A percentile compares a stretch with the other conserved stretches of the same genome.
phyloP scores from a whole-genome alignment of 495 filamentous ascomycete genomes.

The Neurospora tetrasperma region DNA sequence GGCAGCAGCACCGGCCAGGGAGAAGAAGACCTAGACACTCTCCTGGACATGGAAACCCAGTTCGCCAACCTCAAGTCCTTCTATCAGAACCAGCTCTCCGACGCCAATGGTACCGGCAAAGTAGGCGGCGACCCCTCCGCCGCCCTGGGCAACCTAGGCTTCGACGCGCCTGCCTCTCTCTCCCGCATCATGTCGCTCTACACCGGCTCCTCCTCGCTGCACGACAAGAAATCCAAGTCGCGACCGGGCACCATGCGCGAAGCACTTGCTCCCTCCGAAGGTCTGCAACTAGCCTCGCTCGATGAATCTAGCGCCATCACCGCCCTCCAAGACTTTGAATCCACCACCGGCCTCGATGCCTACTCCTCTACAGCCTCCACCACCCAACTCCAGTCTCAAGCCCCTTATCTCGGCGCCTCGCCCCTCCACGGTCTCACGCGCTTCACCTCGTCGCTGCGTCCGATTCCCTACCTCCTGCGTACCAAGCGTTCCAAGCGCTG shows the following conservation, averaged over 20 bases:
- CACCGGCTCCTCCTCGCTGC: slow-evolving; percentile 45
- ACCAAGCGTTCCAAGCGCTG: slow-evolving; percentile 93
- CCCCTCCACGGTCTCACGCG: slow-evolving; percentile 39
- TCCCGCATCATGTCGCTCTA: slow-evolving; percentile 89
- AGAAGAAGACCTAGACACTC: slow-evolving; percentile 6
- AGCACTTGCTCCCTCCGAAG: slow-evolving; percentile 57
- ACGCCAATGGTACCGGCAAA: slow-evolving; percentile 24
- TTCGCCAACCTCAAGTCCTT: slow-evolving; percentile 55
- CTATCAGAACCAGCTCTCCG: slow-evolving; percentile 60
- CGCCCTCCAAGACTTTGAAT: slow-evolving; percentile 21
- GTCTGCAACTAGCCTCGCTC: slow-evolving; percentile 45
- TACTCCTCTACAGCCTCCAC: slow-evolving; percentile 31
- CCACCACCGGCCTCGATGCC: slow-evolving; percentile 14
- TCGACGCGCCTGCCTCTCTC: slow-evolving; percentile 66
- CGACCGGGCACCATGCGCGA: slow-evolving; percentile 69
- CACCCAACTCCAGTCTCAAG: slow-evolving; percentile 29
- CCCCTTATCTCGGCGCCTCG: slow-evolving; percentile 28
- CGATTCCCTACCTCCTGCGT: slow-evolving; percentile 67
- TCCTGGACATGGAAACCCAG: slow-evolving; percentile 33
- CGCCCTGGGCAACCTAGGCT: slow-evolving; percentile 50
- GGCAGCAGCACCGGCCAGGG: neutral
- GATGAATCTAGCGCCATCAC: slow-evolving; percentile 42
- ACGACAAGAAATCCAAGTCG: slow-evolving; percentile 55
- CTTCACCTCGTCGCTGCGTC: slow-evolving; percentile 61
- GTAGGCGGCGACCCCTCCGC: slow-evolving; percentile 41